Evolutionary conservation across 2,329 filamentous ascomycete species (phyloP).

Genomic region (Lasiodiplodia sp.): DNA sequence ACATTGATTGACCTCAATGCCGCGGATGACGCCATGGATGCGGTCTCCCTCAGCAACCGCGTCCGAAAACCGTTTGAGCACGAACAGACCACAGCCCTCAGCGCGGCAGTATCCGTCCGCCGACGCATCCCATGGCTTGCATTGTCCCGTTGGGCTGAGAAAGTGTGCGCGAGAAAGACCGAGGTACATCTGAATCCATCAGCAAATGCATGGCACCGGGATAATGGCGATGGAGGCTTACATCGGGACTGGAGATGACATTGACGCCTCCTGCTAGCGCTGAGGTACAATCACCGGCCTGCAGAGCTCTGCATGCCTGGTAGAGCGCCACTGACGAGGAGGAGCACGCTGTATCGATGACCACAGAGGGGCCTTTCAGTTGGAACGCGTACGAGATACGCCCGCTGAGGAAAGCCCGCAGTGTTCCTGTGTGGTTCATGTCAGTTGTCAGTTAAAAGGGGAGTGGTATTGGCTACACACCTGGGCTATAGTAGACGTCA

Average conservation of each 20-base stretch:
- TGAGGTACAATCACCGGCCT: conserved; percentile 38
- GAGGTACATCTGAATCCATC: conserved; percentile 32
- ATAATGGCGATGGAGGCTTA: not conserved
- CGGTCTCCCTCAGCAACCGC: conserved; percentile 58
- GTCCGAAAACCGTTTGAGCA: conserved; percentile 58
- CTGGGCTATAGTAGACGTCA: conserved; percentile 19
- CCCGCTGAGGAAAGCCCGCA: conserved; percentile 32
- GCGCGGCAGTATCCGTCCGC: conserved; percentile 62
- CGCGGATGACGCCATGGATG: conserved; percentile 52
- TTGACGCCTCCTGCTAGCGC: conserved; percentile 47
- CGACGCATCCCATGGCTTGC: conserved; percentile 44
- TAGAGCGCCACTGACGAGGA: conserved; percentile 38
- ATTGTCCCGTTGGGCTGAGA: conserved; percentile 54
- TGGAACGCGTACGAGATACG: conserved; percentile 33
- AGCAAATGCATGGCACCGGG: conserved; percentile 38
- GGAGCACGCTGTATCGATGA: conserved; percentile 41
- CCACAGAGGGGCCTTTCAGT: conserved; percentile 30
- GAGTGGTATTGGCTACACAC: not conserved
- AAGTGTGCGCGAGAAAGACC: conserved; percentile 50
- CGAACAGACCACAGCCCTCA: conserved; percentile 57
- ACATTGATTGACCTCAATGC: conserved; percentile 21
- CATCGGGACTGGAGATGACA: conserved; percentile 39
- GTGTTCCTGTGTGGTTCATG: conserved; percentile 37
- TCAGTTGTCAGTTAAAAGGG: conserved; percentile 41
- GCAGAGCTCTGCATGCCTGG: conserved; percentile 38